Percentiles rank a stretch among this genome's conserved stretches.
Conservation (phyloP, 2,329 filamentous ascomycete genomes). For the Ceratocystis smalleyi region DNA sequence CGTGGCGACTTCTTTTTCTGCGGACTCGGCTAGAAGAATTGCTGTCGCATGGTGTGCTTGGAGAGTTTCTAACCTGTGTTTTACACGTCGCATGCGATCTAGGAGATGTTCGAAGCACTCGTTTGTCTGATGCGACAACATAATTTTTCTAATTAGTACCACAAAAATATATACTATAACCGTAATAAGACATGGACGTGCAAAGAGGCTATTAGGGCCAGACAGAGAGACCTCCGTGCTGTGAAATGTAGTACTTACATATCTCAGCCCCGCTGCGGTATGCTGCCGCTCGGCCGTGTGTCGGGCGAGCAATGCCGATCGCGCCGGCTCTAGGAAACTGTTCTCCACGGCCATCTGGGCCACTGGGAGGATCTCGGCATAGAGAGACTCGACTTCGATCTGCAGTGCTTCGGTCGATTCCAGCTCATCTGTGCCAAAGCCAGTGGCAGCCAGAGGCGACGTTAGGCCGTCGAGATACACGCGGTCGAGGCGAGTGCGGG, state of each 20-base stretch:
- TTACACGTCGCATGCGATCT: conserved; percentile 19
- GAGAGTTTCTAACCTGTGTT: not conserved
- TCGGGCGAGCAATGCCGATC: conserved; percentile 30
- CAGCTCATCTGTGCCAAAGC: conserved; percentile 25
- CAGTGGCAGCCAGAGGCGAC: conserved; percentile 20
- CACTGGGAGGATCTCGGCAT: conserved; percentile 52
- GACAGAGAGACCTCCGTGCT: not conserved
- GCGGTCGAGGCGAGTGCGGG: conserved; percentile 40
- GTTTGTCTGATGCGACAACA: conserved; percentile 30
- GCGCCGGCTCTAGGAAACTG: conserved; percentile 47
- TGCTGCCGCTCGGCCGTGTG: conserved; percentile 31
- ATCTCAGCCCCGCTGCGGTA: conserved; percentile 33
- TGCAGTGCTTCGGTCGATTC: conserved; percentile 33
- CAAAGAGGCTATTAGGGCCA: no score
- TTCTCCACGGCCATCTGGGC: conserved; percentile 57
- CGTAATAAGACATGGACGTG: no score
- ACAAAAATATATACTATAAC: not conserved
- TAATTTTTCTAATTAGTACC: not conserved
- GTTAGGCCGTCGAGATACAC: conserved; percentile 34
- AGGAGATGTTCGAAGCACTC: conserved; percentile 30
- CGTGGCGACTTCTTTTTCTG: not conserved
- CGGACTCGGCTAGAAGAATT: not conserved
- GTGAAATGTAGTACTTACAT: conserved; percentile 27
- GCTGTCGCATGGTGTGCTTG: not conserved
- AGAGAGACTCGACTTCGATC: conserved; percentile 52